Base-by-base conservation (phyloP, 441 rosid species). In the Breynia disticha region DNA sequence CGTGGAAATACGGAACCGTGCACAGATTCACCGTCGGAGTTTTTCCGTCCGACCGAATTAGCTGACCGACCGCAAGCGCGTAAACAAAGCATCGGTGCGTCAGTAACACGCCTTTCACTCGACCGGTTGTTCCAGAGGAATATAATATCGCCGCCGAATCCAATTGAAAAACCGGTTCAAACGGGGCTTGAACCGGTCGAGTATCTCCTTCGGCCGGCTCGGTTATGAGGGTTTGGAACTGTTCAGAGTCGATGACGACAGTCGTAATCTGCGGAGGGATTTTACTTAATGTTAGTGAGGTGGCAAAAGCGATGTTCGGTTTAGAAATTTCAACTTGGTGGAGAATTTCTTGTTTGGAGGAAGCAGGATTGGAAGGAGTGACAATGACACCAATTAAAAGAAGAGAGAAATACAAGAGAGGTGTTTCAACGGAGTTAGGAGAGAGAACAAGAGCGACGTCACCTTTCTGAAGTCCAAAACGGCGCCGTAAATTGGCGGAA, bases 91-190 rank as follows among this genome's bases (percentile, higher is more conserved):
- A 80, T 52, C 69, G 65, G 50, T 80, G 90, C 50, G 76, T 75
- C 72, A 78, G 53, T 39, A 63, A 53, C 72, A 78, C 86, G 28
- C 82, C 90, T 61, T 83, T 83, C 20, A 72, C 62, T 44, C 24
- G 50, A 50, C 90, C 86, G 4, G 82, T 78, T 50, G 90, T 83
- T 45, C 90, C 90, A 7, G 86, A 83, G 3, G 86, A 83, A 69
- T 74, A 83, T 39, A 83, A 64, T 56, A 83, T 80, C 57, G 72
- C 78, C 21, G 87, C 90, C 0, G 75, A 65, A 52, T 80, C 90
- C 8, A 81, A 74, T 46, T 72, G 80, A 16, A 19, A 65, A 32
- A 74, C 76, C 24, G 10, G 43, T 11, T 24, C n/a, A n/a, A n/a
- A n/a, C n/a, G n/a, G n/a, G n/a, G n/a, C n/a, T n/a, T n/a, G n/a